Base-by-base conservation (phyloP, 805 yeast species). In the Lipomyces lipofer region DNA sequence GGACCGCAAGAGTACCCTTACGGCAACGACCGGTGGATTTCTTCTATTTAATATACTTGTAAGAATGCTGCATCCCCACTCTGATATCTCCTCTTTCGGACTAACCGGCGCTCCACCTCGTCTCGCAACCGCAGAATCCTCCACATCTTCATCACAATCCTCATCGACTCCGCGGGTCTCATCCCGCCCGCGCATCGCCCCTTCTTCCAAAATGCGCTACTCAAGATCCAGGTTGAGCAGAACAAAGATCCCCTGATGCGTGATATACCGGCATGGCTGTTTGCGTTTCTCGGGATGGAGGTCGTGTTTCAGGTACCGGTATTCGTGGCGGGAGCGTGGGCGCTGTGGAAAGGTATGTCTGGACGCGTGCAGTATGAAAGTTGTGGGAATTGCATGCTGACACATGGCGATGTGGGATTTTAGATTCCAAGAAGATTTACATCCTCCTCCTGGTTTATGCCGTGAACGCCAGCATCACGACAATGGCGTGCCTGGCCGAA, bases 381-480 rank as follows among this genome's bases (percentile, higher is more conserved):
- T 22, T 17, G 5, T 39, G 38, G 13, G 47, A 36, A 3, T 48
- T 4, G 4, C 25, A 33, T 25, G 47, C 54, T 52, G 51, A 60
- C 43, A 47, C 54, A 33, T 52, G 56, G n/a, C n/a, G n/a, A n/a
- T n/a, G n/a, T n/a, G n/a, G n/a, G n/a, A n/a, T n/a, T 28, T 60
- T 70, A 51, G 57, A 24, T 8, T 42, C 38, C 24, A 57, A 43
- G 29, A 62, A 64, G 17, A 65, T 73, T 15, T 76, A 75, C 52
- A 69, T 72, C 22, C 75, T 74, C 66, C 68, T 84, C 60, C 71
- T 81, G 12, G 64, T 84, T 4, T 92, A 94, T 69, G 96, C 92
- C 2, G 78, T 86, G 63, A 89, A 88, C 65, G 98, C 97, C 0
- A 73, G 85, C 3, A 73, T 86, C 48, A 89, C 97, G 4, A 89